Conservation (phyloP, 345 rosid species). For the Geranium brycei region DNA sequence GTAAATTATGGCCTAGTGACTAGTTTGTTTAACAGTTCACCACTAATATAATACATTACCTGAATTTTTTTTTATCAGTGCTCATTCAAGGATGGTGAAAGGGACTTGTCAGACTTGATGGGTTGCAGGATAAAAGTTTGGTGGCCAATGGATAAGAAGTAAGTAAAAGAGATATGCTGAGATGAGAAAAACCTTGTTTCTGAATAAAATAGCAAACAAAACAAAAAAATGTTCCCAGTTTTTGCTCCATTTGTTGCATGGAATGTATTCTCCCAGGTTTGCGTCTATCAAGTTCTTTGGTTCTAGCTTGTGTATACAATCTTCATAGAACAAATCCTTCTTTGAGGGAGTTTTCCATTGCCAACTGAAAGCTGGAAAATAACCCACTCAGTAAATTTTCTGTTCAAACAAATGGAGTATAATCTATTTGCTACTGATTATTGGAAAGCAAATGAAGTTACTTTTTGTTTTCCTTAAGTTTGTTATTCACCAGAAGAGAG, state of each 20-base stretch:
- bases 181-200: background rate
- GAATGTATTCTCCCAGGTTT: background rate
- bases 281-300: background rate
- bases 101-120: conserved; percentile 53
- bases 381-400: background rate
- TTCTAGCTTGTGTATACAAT: background rate
- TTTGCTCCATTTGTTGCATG: background rate
- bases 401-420: background rate
- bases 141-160: conserved; percentile 99
- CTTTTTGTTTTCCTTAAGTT: background rate
- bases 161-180: conserved; percentile 17
- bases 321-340: background rate
- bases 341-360: background rate
- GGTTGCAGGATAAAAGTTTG: conserved; percentile 84
- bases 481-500: background rate
- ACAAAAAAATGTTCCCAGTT: no score
- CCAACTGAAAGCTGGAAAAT: background rate
- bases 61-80: conserved; percentile 35
- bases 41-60: conserved; percentile 7
- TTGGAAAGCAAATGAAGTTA: background rate
- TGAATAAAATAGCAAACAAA: no score
- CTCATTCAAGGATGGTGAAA: conserved; percentile 40
- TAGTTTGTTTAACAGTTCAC: background rate
- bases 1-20: background rate
- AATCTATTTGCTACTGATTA: background rate